Conservation (phyloP, 345 rosid species). For the Salix suchowensis region DNA sequence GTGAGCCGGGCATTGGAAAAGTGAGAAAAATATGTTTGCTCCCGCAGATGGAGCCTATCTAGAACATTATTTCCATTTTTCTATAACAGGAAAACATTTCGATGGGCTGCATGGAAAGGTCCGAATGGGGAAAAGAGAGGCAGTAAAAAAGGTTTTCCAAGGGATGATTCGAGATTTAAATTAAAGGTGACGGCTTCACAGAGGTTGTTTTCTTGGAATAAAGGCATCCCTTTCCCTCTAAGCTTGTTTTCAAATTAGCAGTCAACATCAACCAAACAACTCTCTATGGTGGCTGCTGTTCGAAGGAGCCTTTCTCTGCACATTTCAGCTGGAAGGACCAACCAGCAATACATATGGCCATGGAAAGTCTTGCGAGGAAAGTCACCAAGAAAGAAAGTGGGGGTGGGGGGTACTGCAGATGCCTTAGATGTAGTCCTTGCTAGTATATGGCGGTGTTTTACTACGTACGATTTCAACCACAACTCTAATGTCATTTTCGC, state of each 20-base stretch:
- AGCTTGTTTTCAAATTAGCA: conserved; percentile 10
- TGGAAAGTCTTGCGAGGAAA: conserved; percentile 28
- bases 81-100: background rate
- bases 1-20: background rate
- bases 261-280: conserved; percentile 18
- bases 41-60: background rate
- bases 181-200: background rate
- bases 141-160: background rate
- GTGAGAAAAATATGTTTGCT: background rate
- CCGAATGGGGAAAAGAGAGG: background rate
- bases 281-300: conserved; percentile 3
- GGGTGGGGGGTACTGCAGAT: too few species aligned
- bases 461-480: conserved; percentile 18
- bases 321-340: conserved; percentile 24
- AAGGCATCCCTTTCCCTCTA: conserved; percentile 19
- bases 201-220: background rate
- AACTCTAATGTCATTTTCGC: conserved; percentile 22
- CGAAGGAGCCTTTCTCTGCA: conserved; percentile 8
- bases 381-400: background rate
- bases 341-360: conserved; percentile 34
- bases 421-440: background rate
- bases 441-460: background rate
- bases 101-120: background rate
- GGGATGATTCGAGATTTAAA: background rate
- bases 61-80: background rate